Evolutionary conservation across 108 stramenopile genomes (phyloP), one percentile per base, ranked within the genome.

Genomic region (Hondaea fermentalgiana): DNA sequence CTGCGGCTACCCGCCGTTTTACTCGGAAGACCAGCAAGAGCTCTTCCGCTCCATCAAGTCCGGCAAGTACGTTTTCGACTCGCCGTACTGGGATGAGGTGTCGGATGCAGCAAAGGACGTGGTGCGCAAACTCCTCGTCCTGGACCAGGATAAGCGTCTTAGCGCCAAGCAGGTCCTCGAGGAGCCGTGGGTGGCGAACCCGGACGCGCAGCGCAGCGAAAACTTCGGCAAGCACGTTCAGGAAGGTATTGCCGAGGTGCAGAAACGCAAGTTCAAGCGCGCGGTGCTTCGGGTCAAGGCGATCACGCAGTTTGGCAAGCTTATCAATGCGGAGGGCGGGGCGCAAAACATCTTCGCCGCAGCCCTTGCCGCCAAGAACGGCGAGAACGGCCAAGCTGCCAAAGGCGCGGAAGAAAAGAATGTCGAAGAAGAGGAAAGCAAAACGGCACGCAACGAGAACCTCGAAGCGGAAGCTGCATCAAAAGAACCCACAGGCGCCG

Each of bases 1-100:
- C 12, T 97, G 96, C 21, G 97, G 97, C 10, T 98, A 97, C 88
- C 95, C 96, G 23, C 97, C 97, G 5, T 98, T 98, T 88, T 90
- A 92, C 76, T 96, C 95, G 53, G 95, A 96, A 5, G 91, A 93
- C 43, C 89, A 93, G 29, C 89, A 91, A 25, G 91, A 94, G 60
- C 72, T 98, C 35, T 92, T 89, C 57, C 44, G 44, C 17, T 64
- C 89, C 53, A 92, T 92, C 53, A 91, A 88, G 87, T 12, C 49
- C 21, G 94, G 91, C 14, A 57, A 90, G 53, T 95, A 59, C 90
- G 89, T 35, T 42, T 95, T 95, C 89, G 92, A 95, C 58, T 69
- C 91, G 25, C 94, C 90, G 59, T 93, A 93, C 87, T 95, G 94
- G 94, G 87, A 91, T 35, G 58, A 90, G 42, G 93, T 95, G 58